Conservation (phyloP, 768 basidiomycete species). For the Agrocybe praecox region DNA sequence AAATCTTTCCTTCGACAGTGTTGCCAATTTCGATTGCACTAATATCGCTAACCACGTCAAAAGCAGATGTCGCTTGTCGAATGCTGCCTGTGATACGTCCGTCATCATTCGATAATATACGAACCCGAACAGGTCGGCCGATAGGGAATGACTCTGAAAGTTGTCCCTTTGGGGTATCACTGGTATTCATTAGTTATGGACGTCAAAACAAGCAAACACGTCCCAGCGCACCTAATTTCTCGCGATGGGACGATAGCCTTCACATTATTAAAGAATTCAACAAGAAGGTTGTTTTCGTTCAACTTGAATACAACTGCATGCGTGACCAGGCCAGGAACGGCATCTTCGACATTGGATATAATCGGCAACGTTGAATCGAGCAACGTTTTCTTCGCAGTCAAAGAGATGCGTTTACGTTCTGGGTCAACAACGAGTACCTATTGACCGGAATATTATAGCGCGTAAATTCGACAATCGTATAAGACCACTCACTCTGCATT, state of each 20-base stretch:
- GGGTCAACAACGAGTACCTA: conserved; percentile 85
- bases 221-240: conserved; percentile 72
- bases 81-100: conserved; percentile 82
- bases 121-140: conserved; percentile 85
- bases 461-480: conserved; percentile 5
- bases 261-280: conserved; percentile 91
- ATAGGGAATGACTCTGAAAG: conserved; percentile 67
- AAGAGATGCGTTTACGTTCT: conserved; percentile 74
- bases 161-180: conserved; percentile 64
- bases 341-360: conserved; percentile 65
- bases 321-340: conserved; percentile 67
- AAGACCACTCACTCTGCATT: conserved; percentile 69
- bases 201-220: background rate
- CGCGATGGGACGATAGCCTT: conserved; percentile 79
- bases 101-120: conserved; percentile 68
- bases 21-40: conserved; percentile 78
- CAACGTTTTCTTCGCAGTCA: conserved; percentile 92
- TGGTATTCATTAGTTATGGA: conserved; percentile 29
- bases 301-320: conserved; percentile 86
- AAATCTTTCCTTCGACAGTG: conserved; percentile 67
- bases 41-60: conserved; percentile 58
- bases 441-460: background rate
- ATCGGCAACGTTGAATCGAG: conserved; percentile 80
- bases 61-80: conserved; percentile 67
- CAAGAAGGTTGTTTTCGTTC: conserved; percentile 76